These are phyloP conservation scores for Aspergillus sp. DNA, from an alignment of 2,329 filamentous ascomycete species.

Conservation along the genomic window DNA sequence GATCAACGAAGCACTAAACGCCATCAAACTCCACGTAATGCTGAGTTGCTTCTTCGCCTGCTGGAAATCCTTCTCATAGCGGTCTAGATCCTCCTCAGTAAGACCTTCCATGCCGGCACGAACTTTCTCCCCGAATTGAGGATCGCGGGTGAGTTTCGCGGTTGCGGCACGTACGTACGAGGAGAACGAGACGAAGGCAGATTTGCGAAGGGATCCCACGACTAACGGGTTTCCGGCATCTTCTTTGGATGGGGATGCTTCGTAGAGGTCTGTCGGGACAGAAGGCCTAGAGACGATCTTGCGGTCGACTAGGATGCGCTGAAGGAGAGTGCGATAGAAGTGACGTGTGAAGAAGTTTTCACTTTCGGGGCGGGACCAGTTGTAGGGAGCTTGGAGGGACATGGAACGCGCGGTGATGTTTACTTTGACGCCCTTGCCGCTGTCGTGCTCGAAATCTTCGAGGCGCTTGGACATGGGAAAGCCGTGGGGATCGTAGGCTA, in stretches of 20 bases:
- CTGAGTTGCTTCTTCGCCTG: conserved; percentile 72
- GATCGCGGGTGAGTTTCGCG: conserved; percentile 61
- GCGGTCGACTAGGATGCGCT: conserved; percentile 83
- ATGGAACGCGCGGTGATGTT: conserved; percentile 98
- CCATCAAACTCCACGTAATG: conserved; percentile 91
- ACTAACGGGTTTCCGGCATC: conserved; percentile 66
- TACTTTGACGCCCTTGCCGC: conserved; percentile 61
- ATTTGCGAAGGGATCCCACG: conserved; percentile 76
- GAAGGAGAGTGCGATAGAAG: conserved; percentile 83
- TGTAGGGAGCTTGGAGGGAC: conserved; percentile 90
- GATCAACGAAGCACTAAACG: conserved; percentile 81
- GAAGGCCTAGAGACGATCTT: conserved; percentile 61
- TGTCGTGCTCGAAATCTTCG: conserved; percentile 47
- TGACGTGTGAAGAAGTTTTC: conserved; percentile 86
- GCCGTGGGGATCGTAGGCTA: conserved; percentile 75
- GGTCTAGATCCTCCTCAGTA: conserved; percentile 66
- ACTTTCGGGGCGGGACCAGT: conserved; percentile 79
- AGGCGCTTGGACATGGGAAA: conserved; percentile 84
- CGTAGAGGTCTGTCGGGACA: conserved; percentile 23
- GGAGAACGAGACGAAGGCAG: conserved; percentile 66
- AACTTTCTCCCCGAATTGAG: conserved; percentile 56
- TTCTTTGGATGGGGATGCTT: conserved; percentile 10
- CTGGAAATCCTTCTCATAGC: conserved; percentile 60
- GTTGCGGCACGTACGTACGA: conserved; percentile 77
- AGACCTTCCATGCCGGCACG: conserved; percentile 59